Conservation (phyloP, 1,284 basidiomycete genomes). For the Microbotryum violaceum region DNA sequence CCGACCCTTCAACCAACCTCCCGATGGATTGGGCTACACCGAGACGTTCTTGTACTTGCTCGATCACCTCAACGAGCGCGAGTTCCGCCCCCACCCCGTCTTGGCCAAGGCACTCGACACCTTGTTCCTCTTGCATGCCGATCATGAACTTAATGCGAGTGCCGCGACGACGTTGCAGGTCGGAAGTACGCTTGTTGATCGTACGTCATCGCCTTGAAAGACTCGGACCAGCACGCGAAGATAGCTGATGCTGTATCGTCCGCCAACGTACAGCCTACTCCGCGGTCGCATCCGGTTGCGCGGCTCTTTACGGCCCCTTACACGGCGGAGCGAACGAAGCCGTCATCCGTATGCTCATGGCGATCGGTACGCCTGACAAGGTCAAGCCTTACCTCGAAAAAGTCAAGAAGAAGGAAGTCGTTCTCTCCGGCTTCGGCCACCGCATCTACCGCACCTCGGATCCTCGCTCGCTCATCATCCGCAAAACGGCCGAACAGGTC, state of each 20-base stretch:
- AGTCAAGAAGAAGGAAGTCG: conserved; percentile 75
- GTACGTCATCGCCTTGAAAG: too few species aligned
- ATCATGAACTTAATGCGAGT: conserved; percentile 77
- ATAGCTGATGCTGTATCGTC: conserved; percentile 42
- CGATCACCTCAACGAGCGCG: conserved; percentile 33
- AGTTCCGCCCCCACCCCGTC: conserved; percentile 70
- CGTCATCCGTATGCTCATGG: conserved; percentile 79
- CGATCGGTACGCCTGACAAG: conserved; percentile 67
- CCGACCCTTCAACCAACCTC: conserved; percentile 74
- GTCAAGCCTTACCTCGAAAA: conserved; percentile 63
- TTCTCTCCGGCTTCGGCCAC: conserved; percentile 51
- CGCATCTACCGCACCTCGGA: conserved; percentile 47
- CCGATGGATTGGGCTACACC: conserved; percentile 69
- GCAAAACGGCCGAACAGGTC: conserved; percentile 45
- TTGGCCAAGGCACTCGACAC: conserved; percentile 75
- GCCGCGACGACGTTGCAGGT: conserved; percentile 76
- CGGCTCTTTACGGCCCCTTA: conserved; percentile 57
- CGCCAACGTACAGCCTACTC: conserved; percentile 53
- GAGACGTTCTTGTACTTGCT: conserved; percentile 64
- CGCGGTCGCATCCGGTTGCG: conserved; percentile 72
- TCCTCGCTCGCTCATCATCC: conserved; percentile 76
- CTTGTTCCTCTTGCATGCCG: conserved; percentile 76
- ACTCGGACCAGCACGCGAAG: too few species aligned
- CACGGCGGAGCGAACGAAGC: conserved; percentile 49
- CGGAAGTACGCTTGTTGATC: conserved; percentile 64